Percentiles rank a stretch among this genome's conserved stretches.
phyloP scores from a whole-genome alignment of 768 basidiomycete genomes.

The Rhodosporidiobolus odoratus region DNA sequence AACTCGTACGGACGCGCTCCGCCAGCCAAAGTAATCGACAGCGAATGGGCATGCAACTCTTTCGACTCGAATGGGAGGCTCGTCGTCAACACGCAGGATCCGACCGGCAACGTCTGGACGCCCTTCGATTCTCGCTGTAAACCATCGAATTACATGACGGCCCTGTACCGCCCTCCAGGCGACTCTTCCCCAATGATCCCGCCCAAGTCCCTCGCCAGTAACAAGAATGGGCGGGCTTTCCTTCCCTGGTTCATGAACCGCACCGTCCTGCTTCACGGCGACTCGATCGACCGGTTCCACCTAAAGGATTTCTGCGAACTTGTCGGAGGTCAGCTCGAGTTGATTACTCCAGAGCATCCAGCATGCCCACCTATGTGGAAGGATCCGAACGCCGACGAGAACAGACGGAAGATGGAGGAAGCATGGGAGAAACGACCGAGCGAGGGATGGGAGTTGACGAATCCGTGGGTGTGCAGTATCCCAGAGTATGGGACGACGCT shows the following conservation, averaged over 20 bases:
- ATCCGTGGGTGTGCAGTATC: conserved; percentile 37
- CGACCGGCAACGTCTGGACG: conserved; percentile 13
- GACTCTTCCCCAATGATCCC: conserved; percentile 23
- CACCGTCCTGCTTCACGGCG: conserved; percentile 35
- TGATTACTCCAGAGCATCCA: conserved; percentile 23
- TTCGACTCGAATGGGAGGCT: conserved; percentile 32
- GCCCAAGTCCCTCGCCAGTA: background rate
- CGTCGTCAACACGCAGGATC: conserved; percentile 7
- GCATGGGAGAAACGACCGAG: conserved; percentile 22
- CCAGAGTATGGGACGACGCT: conserved; percentile 33
- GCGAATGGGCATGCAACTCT: conserved; percentile 29
- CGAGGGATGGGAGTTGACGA: conserved; percentile 35
- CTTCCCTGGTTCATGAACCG: conserved; percentile 36
- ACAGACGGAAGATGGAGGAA: conserved; percentile 15
- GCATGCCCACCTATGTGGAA: conserved; percentile 25
- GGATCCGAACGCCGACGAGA: background rate
- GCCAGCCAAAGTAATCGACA: background rate
- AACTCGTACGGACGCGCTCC: background rate
- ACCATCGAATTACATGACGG: conserved; percentile 21
- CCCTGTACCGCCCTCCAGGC: conserved; percentile 21
- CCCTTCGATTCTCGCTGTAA: conserved; percentile 24
- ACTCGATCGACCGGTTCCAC: conserved; percentile 39
- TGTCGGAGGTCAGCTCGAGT: conserved; percentile 17
- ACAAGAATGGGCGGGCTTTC: conserved; percentile 2
- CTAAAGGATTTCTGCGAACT: conserved; percentile 38